Conservation (phyloP, 108 stramenopile species). For the Nitzschia palea region DNA sequence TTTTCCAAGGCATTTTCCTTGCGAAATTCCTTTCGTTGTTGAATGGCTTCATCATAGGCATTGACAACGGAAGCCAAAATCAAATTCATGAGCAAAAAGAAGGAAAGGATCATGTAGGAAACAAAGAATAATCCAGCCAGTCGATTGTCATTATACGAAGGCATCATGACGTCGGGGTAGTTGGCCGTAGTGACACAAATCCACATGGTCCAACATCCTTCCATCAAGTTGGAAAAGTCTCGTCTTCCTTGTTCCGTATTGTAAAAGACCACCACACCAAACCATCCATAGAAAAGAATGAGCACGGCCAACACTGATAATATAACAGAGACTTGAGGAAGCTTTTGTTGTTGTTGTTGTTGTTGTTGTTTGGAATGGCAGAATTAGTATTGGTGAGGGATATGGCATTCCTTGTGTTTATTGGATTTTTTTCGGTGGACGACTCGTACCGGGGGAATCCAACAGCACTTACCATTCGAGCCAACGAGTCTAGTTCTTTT, state of each 20-base stretch:
- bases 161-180: constrained; percentile 86
- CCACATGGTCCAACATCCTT: constrained; percentile 69
- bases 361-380: not conserved
- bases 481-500: constrained; percentile 44
- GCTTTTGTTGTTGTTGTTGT: constrained; percentile 11
- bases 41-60: constrained; percentile 56
- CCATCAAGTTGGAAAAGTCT: constrained; percentile 62
- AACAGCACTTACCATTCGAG: constrained; percentile 40
- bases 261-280: constrained; percentile 69
- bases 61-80: constrained; percentile 67
- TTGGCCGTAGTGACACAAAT: constrained; percentile 82
- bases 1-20: constrained; percentile 33
- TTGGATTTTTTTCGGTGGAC: too few species aligned
- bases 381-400: not conserved
- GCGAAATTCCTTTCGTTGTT: constrained; percentile 25
- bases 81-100: constrained; percentile 82
- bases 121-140: constrained; percentile 64
- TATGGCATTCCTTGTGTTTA: too few species aligned
- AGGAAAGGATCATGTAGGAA: constrained; percentile 68
- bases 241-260: constrained; percentile 47
- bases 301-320: constrained; percentile 45
- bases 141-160: constrained; percentile 70
- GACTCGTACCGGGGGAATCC: not conserved
- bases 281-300: constrained; percentile 46
- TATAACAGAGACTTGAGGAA: constrained; percentile 50